Conservation (phyloP, 73 alveolate genomes). For the Uronychia setigera region DNA sequence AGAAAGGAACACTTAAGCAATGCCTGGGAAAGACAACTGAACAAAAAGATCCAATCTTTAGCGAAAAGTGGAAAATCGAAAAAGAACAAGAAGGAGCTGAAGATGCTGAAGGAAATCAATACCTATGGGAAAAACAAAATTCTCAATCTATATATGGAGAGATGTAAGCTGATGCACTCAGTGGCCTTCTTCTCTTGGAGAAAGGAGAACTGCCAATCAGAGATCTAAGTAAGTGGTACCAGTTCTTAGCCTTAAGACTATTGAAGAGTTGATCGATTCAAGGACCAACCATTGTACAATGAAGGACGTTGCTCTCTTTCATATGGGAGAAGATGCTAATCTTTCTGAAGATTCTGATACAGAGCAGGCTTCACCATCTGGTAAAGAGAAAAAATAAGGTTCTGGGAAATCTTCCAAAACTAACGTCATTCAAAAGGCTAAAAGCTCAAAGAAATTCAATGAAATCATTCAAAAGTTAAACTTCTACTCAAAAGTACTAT, state of each 20-base stretch:
- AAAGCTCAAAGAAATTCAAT: neutral
- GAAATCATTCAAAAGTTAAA: neutral
- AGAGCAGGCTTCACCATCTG: too few relatives aligned
- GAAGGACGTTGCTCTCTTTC: neutral
- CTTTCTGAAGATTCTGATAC: neutral
- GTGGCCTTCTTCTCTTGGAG: conserved; percentile 1
- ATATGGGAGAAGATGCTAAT: neutral
- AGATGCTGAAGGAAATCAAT: neutral
- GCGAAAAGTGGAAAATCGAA: neutral
- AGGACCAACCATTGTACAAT: neutral
- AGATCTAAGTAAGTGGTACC: neutral
- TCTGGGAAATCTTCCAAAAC: neutral
- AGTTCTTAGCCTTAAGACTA: neutral
- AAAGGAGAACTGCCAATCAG: neutral
- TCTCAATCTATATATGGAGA: neutral
- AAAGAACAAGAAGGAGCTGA: neutral
- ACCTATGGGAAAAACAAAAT: neutral
- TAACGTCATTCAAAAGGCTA: neutral
- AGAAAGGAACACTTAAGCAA: too few relatives aligned
- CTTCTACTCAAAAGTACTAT: neutral
- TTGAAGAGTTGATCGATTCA: neutral
- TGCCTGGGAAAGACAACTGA: too few relatives aligned
- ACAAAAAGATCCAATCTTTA: neutral
- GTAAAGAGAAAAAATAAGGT: neutral
- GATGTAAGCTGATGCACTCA: neutral